phyloP scores from a whole-genome alignment of 108 stramenopile genomes.

The Fragilariopsis cylindrus region DNA sequence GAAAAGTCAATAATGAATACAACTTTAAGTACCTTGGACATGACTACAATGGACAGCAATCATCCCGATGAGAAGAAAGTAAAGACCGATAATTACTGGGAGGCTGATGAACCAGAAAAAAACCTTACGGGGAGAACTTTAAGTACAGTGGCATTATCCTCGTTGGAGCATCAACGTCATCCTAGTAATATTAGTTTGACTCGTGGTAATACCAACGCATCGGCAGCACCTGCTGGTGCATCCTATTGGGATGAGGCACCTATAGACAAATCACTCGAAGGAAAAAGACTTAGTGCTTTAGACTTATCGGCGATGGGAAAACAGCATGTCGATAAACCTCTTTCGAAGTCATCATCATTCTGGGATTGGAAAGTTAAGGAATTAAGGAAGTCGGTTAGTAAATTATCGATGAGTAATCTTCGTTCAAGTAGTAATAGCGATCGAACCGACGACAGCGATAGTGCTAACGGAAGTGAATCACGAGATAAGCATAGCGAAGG shows the following conservation, averaged over 20 bases:
- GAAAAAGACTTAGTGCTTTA: slow-evolving; percentile 21
- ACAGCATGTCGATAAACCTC: neutral
- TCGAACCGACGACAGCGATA: slow-evolving; percentile 9
- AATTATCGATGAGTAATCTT: slow-evolving; percentile 24
- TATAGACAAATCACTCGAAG: slow-evolving; percentile 7
- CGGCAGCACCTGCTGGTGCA: neutral
- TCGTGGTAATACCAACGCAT: neutral
- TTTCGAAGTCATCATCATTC: slow-evolving; percentile 1
- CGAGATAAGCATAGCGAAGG: neutral
- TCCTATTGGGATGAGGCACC: slow-evolving; percentile 10
- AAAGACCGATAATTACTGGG: slow-evolving; percentile 13
- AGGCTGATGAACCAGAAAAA: neutral
- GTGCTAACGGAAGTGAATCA: slow-evolving; percentile 7
- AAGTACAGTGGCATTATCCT: neutral
- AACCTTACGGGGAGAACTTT: slow-evolving; percentile 6
- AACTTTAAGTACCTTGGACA: slow-evolving; percentile 9
- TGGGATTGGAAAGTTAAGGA: slow-evolving; percentile 30
- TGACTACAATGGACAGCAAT: neutral
- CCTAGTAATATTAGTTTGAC: neutral
- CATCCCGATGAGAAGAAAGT: slow-evolving; percentile 6
- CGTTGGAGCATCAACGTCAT: slow-evolving; percentile 6
- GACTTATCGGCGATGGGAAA: slow-evolving; percentile 9
- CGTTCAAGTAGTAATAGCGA: slow-evolving; percentile 8
- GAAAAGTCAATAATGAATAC: neutral
- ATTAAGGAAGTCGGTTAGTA: slow-evolving; percentile 14